Evolutionary conservation across 2,329 filamentous ascomycete species (phyloP), one percentile per base, ranked within the genome.

Genomic region (Hypoxylon sp.): DNA sequence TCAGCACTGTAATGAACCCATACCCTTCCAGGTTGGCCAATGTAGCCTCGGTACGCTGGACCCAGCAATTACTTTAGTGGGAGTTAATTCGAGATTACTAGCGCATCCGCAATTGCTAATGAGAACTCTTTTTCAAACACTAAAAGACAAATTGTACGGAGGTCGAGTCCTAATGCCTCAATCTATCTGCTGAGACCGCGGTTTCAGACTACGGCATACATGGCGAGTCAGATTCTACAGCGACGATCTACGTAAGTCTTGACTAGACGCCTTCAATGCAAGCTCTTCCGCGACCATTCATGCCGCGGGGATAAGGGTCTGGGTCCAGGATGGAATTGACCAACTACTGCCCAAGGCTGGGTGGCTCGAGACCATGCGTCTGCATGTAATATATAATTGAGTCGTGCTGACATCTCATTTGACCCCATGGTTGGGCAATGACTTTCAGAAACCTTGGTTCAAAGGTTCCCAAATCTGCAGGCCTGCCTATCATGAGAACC

Each of bases 331-430:
- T 59, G 44, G 60, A 67, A 62, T 68, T 55, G 68, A 42, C 64
- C 60, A 68, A 64, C 64, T 65, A 33, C 58, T 53, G 61, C 50
- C 48, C 61, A 40, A 63, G 31, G 27, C 22, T 20, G 50, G 42
- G 10, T 40, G 25, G 37, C 61, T 58, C 44, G 35, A 55, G 33
- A 56, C 25, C 22, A 61, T 65, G 58, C 48, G 55, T 30, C 49
- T 61, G 64, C 42, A 70, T 59, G 56, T 61, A 63, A 59, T 58
- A 64, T 63, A 46, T 61, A 64, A 37, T 37, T 51, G 44, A 59
- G 13, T 40, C 51, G 48, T 61, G 64, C 54, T 66, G 64, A 57
- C 68, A 61, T 68, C 44, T 30, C 53, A 62, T 68, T 55, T 60
- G 50, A 11, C 58, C 54, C 44, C n/a, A 27, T 37, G 20, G 33